Evolutionary conservation across 768 basidiomycete genomes (phyloP), one percentile per base, ranked within the genome.

Genomic region (Rhodotorula diobovata): DNA sequence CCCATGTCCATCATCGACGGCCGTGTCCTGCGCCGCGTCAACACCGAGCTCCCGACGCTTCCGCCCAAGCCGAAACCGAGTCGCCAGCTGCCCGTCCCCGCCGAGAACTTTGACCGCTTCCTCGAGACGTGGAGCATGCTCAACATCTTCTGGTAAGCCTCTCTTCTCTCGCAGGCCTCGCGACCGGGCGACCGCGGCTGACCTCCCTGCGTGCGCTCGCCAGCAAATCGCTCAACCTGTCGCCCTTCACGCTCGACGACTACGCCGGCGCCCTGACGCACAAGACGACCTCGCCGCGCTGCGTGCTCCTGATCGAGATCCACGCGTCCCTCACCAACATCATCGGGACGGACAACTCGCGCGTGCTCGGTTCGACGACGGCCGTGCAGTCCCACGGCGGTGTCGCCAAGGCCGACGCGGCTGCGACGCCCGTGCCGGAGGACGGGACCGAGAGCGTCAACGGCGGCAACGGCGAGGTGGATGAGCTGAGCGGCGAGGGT

Each of bases 121-220:
- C 81, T 98, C 41, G 89, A 91, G 88, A 83, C 87, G 16, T 99
- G 94, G 94, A 93, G 91, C 81, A 95, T 95, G 80, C 81, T 98
- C 66, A 89, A 91, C 63, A 89, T 93, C 63, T 94, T 94, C 80
- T 92, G 93, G 96, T 96, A 79, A 76, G 87, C n/a, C n/a, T n/a
- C n/a, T n/a, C n/a, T n/a, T n/a, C n/a, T n/a, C n/a, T n/a, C n/a
- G n/a, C n/a, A n/a, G n/a, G n/a, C n/a, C n/a, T n/a, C n/a, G n/a
- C n/a, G n/a, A n/a, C n/a, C n/a, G n/a, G n/a, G n/a, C n/a, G n/a
- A n/a, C 8, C 20, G 4, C 15, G 35, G 30, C 51, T 46, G 20
- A n/a, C 21, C 6, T 15, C 5, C 8, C 5, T 9, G 1, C 2
- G 50, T 28, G 18, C n/a, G 3, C 39, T 1, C 45, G 53, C n/a